These are phyloP conservation scores for Gymnopilus junonius DNA, from an alignment of 768 basidiomycete species.

Conservation along the genomic window DNA sequence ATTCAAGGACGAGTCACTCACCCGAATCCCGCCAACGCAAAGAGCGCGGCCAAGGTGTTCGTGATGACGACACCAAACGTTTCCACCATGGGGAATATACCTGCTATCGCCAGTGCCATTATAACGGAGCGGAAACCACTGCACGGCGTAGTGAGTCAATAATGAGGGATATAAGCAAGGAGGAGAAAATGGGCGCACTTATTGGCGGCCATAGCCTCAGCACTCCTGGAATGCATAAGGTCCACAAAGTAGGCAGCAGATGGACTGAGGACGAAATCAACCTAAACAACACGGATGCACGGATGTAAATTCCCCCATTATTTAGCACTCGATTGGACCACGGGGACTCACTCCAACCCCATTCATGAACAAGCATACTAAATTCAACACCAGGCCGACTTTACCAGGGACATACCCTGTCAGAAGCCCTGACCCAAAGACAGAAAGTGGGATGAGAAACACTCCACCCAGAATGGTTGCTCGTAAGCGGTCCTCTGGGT, in stretches of 20 bases:
- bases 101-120: slow-evolving; percentile 45
- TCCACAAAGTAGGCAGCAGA: slow-evolving; percentile 62
- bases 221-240: slow-evolving; percentile 60
- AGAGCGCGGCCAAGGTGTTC: slow-evolving; percentile 46
- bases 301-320: too few relatives aligned
- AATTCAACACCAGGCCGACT: slow-evolving; percentile 52
- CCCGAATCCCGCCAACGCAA: slow-evolving; percentile 57
- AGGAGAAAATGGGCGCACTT: slow-evolving; percentile 35
- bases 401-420: slow-evolving; percentile 53
- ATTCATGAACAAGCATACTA: slow-evolving; percentile 65
- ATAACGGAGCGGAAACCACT: slow-evolving; percentile 56
- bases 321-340: neutral
- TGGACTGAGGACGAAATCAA: slow-evolving; percentile 60
- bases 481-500: slow-evolving; percentile 71
- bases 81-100: slow-evolving; percentile 58
- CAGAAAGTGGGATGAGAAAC: slow-evolving; percentile 56
- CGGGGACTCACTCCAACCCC: slow-evolving; percentile 57
- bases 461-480: slow-evolving; percentile 51
- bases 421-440: slow-evolving; percentile 51
- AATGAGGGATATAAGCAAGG: neutral
- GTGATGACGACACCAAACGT: slow-evolving; percentile 54
- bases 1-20: slow-evolving; percentile 34
- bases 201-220: slow-evolving; percentile 62
- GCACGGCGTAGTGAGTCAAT: neutral
- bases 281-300: slow-evolving; percentile 34